Evolutionary conservation across 176 grass and related monocot species (phyloP).

Genomic region (Tuctoria greenei): DNA sequence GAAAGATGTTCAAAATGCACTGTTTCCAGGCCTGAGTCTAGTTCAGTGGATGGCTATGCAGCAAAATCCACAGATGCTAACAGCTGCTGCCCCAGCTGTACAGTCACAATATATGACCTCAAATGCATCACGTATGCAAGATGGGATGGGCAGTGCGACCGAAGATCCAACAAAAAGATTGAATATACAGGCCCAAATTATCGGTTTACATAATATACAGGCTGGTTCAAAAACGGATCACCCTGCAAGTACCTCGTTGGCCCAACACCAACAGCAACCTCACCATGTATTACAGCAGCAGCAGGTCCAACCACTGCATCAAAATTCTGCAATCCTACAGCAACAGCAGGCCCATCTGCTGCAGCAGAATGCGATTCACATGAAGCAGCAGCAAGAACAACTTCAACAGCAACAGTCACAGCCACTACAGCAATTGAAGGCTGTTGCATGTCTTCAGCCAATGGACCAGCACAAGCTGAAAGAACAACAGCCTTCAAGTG

Average conservation of each 20-base stretch:
- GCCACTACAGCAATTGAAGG: slow-evolving; percentile 47
- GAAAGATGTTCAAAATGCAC: slow-evolving; percentile 81
- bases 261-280: slow-evolving; percentile 47
- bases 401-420: slow-evolving; percentile 58
- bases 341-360: slow-evolving; percentile 61
- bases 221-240: slow-evolving; percentile 56
- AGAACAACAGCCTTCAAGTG: slow-evolving; percentile 48
- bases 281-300: slow-evolving; percentile 54
- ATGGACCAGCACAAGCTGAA: slow-evolving; percentile 53
- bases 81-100: slow-evolving; percentile 42
- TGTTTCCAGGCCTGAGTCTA: slow-evolving; percentile 85
- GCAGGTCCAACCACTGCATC: slow-evolving; percentile 60
- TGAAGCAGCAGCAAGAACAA: slow-evolving; percentile 64
- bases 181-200: slow-evolving; percentile 62
- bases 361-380: slow-evolving; percentile 52
- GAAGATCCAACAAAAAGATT: slow-evolving; percentile 63
- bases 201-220: slow-evolving; percentile 63
- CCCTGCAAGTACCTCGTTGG: slow-evolving; percentile 32
- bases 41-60: slow-evolving; percentile 99
- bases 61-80: slow-evolving; percentile 76
- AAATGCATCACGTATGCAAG: slow-evolving; percentile 44
- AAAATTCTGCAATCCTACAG: slow-evolving; percentile 48
- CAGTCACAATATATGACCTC: slow-evolving; percentile 51
- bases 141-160: slow-evolving; percentile 41
- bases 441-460: slow-evolving; percentile 44